phyloP scores from a whole-genome alignment of 306 rosid species.

The Cyamopsis tetragonoloba region DNA sequence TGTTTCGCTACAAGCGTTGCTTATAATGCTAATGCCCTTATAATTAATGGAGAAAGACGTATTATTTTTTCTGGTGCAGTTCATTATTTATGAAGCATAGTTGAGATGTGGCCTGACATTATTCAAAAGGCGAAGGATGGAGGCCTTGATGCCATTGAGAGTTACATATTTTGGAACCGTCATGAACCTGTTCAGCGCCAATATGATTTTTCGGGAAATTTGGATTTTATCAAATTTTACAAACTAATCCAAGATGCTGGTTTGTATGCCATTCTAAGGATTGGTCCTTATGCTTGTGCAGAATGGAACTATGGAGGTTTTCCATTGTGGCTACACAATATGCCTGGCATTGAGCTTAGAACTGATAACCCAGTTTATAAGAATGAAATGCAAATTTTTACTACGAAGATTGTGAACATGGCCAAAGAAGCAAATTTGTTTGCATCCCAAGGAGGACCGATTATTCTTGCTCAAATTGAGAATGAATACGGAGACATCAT shows the following conservation, averaged over 20 bases:
- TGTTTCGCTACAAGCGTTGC: no score
- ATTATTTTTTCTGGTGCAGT: slow-evolving; percentile 29
- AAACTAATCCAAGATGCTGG: no score
- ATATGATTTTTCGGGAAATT: slow-evolving; percentile 28
- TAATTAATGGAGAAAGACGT: slow-evolving; percentile 26
- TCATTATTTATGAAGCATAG: slow-evolving; percentile 30
- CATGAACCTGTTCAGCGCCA: slow-evolving; percentile 20
- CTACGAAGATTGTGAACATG: slow-evolving; percentile 16
- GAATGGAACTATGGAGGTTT: no score
- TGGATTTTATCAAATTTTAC: slow-evolving; percentile 33
- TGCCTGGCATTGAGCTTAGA: slow-evolving; percentile 18
- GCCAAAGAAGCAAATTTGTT: slow-evolving; percentile 27
- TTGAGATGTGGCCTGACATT: slow-evolving; percentile 33
- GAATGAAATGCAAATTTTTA: slow-evolving; percentile 30
- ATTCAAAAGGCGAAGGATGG: slow-evolving; percentile 26
- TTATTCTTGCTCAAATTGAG: slow-evolving; percentile 40
- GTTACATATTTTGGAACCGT: slow-evolving; percentile 33
- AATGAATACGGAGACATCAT: slow-evolving; percentile 33
- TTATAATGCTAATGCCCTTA: slow-evolving; percentile 24
- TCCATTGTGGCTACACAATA: no score
- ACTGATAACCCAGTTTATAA: slow-evolving; percentile 19
- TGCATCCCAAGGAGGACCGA: background rate
- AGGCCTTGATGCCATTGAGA: slow-evolving; percentile 34
- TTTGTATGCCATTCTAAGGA: no score
- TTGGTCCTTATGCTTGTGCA: slow-evolving; percentile 24